Base-by-base conservation (phyloP, 768 basidiomycete species). In the Xerocomellus chrysenteron region DNA sequence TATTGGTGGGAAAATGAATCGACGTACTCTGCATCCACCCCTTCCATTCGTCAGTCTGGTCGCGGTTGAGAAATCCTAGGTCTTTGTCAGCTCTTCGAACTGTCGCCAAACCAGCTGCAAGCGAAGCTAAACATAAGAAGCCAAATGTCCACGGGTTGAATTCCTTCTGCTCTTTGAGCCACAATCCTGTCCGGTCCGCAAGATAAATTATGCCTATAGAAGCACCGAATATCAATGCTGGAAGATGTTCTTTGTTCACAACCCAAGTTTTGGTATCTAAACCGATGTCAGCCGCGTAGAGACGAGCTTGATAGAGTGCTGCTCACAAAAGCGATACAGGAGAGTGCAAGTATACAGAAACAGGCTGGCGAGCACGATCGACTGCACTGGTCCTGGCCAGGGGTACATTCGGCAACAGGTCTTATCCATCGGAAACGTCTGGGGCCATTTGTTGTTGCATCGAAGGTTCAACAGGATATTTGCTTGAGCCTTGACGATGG, bases 11-110 rank as follows among this genome's bases (percentile, higher is more conserved):
- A 26, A 47, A 48, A 32, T 42, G 36, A 43, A 49, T 28, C 19
- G 7, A 71, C 88, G 54, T 65, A 92, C 92, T 79, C 77, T 97
- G 94, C 94, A 97, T 97, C 94, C 94, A 97, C 4, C 94, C 94
- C 72, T 96, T 96, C 94, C 94, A 97, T 73, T 97, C 94, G 62
- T 97, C 92, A 1, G 93, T 96, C 71, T 96, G 92, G 48, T 94
- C 91, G 55, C 94, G 81, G 65, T 93, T 95, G 63, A 97, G 75
- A 73, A 94, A 92, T 0, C 94, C 94, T 50, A 89, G 73, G 66
- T 97, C 92, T 65, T 88, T 92, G 61, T 92, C 91, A 17, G 80
- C 80, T 19, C 81, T 81, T 67, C 84, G 86, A 60, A 91, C 72
- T 1, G 86, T 90, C 11, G 70, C 72, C 45, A 92, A 63, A 5